Conservation (phyloP, 352 stramenopile species). For the Phytophthora rubi region DNA sequence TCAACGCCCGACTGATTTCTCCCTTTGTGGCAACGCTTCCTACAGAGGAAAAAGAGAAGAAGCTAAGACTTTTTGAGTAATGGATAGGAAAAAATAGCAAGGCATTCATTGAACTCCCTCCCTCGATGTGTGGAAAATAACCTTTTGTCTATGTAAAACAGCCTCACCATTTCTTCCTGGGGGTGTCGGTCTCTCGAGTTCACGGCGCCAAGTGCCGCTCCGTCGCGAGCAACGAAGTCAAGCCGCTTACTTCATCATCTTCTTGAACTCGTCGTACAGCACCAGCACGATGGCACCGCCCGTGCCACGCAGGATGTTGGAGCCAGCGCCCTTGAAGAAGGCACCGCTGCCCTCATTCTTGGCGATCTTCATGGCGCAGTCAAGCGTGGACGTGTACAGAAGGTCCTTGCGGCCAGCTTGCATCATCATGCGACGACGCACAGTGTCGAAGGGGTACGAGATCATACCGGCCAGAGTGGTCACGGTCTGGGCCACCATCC, state of each 20-base stretch:
- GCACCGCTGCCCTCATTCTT: slow-evolving; percentile 94
- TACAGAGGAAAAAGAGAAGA: background rate
- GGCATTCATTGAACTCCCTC: slow-evolving; percentile 45
- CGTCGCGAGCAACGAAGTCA: slow-evolving; percentile 22
- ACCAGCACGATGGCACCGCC: slow-evolving; percentile 98
- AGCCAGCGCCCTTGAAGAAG: slow-evolving; percentile 99
- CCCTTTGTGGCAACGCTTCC: background rate
- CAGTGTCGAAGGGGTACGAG: slow-evolving; percentile 97
- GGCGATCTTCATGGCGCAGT: slow-evolving; percentile 98
- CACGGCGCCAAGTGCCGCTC: slow-evolving; percentile 15
- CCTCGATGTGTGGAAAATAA: slow-evolving; percentile 48
- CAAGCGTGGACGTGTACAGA: slow-evolving; percentile 96
- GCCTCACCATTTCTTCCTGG: slow-evolving; percentile 43
- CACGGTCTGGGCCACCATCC: slow-evolving; percentile 92
- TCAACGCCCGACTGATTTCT: background rate
- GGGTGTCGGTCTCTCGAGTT: slow-evolving; percentile 29
- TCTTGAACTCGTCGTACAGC: slow-evolving; percentile 99
- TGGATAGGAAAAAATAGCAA: slow-evolving; percentile 37
- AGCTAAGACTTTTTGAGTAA: background rate
- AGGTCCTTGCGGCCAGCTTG: slow-evolving; percentile 97
- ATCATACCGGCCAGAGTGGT: slow-evolving; percentile 92
- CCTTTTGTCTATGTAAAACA: slow-evolving; percentile 57
- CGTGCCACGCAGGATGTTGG: slow-evolving; percentile 99
- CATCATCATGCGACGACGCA: slow-evolving; percentile 98
- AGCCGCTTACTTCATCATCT: slow-evolving; percentile 58